Percentiles rank a stretch among this genome's conserved stretches.
phyloP scores from a whole-genome alignment of 1,139 yeast genomes.

The Debaryomyces nepalensis region DNA sequence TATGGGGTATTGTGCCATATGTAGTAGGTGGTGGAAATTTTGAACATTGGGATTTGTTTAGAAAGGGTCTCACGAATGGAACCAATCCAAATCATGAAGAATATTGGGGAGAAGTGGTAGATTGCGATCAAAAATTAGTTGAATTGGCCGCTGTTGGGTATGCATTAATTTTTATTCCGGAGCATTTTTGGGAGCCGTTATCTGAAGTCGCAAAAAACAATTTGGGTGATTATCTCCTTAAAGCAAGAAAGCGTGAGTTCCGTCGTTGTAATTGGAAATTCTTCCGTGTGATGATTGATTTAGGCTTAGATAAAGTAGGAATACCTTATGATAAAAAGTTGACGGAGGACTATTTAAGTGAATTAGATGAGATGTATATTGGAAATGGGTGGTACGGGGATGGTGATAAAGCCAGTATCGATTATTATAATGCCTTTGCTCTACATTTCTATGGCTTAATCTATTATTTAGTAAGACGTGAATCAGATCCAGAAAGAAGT shows the following conservation, averaged over 20 bases:
- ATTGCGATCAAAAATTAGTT: slow-evolving; percentile 27
- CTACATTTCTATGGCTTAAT: slow-evolving; percentile 31
- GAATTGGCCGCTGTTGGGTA: slow-evolving; percentile 33
- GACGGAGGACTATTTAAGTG: slow-evolving; percentile 22
- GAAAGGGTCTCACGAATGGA: slow-evolving; percentile 28
- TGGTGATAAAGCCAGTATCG: slow-evolving; percentile 27
- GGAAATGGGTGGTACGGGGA: slow-evolving; percentile 36
- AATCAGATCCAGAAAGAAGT: slow-evolving; percentile 21
- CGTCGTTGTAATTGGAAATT: slow-evolving; percentile 30
- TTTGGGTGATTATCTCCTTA: slow-evolving; percentile 21
- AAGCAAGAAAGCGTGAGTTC: slow-evolving; percentile 21
- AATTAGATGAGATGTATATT: slow-evolving; percentile 26
- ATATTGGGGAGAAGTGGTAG: slow-evolving; percentile 29
- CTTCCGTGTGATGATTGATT: slow-evolving; percentile 29
- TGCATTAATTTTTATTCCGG: slow-evolving; percentile 26
- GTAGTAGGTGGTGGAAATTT: slow-evolving; percentile 29
- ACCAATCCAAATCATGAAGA: slow-evolving; percentile 29
- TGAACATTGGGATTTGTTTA: slow-evolving; percentile 16
- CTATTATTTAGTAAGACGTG: slow-evolving; percentile 18
- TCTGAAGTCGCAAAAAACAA: slow-evolving; percentile 20
- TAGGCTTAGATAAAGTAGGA: slow-evolving; percentile 29
- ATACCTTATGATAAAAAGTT: slow-evolving; percentile 16
- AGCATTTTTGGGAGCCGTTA: slow-evolving; percentile 31
- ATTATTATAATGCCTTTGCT: slow-evolving; percentile 34
- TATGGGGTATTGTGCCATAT: slow-evolving; percentile 33